A percentile compares a stretch with the other conserved stretches of the same genome.
Evolutionary conservation across 208 protist species (phyloP).

Genomic region (Acanthamoeba quina): DNA sequence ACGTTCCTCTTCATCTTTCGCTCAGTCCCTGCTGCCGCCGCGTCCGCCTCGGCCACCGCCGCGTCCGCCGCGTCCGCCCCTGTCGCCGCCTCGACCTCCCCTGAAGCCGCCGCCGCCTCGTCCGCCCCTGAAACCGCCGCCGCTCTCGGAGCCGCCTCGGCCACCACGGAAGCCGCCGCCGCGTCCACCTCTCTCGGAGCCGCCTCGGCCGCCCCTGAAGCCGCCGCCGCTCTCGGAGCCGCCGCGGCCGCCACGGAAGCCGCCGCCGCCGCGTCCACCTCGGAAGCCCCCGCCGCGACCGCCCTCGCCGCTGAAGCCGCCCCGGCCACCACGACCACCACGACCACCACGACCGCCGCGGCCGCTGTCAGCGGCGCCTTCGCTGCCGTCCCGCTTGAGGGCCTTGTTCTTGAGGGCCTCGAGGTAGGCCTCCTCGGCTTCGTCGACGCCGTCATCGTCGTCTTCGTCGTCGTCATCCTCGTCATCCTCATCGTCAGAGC

Average conservation of each 20-base stretch:
- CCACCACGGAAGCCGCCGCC: background rate
- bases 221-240: background rate
- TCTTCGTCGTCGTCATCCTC: background rate
- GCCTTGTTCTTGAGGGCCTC: slow-evolving; percentile 58
- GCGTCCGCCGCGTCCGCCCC: too few species aligned
- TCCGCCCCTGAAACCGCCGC: too few species aligned
- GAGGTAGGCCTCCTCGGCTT: slow-evolving; percentile 12
- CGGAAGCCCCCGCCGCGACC: background rate
- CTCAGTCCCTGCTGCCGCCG: background rate
- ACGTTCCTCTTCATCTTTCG: too few species aligned
- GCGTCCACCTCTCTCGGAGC: background rate
- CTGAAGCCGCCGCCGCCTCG: too few species aligned
- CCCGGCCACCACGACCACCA: background rate
- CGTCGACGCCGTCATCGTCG: background rate
- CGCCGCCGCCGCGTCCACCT: background rate
- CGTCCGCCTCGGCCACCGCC: background rate
- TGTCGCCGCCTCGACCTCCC: too few species aligned
- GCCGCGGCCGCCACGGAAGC: background rate
- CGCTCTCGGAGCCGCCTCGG: too few species aligned
- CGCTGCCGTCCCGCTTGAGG: slow-evolving; percentile 44
- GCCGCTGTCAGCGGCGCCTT: background rate
- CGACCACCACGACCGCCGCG: background rate
- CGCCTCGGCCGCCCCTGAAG: background rate
- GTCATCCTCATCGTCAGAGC: background rate
- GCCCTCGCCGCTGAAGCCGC: background rate